Percentiles rank a stretch among this genome's conserved stretches.
phyloP scores from a whole-genome alignment of 495 filamentous ascomycete species.

The Pyrenula aspistea region DNA sequence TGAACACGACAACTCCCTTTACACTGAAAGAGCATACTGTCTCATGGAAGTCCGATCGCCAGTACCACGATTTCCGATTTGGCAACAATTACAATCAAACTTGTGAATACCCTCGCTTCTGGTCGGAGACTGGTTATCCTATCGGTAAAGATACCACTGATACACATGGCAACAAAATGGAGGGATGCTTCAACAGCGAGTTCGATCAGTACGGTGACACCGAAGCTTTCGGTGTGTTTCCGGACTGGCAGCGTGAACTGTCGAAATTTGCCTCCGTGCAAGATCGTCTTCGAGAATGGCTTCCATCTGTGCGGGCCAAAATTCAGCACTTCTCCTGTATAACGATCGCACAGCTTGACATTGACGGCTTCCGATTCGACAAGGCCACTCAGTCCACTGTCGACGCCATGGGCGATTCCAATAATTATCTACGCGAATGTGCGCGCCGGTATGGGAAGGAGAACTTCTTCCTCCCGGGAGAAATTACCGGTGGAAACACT shows the following conservation, averaged over 20 bases:
- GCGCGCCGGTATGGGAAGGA: constrained; percentile 43
- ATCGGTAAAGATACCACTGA: constrained; percentile 32
- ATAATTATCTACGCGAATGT: constrained; percentile 40
- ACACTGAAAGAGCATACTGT: constrained; percentile 41
- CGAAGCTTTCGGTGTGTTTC: constrained; percentile 55
- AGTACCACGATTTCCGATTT: constrained; percentile 53
- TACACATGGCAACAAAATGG: constrained; percentile 23
- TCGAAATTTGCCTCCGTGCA: constrained; percentile 67
- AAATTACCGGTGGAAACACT: constrained; percentile 52
- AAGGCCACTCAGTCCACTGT: constrained; percentile 56
- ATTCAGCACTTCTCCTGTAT: constrained; percentile 56
- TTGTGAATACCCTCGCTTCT: constrained; percentile 56
- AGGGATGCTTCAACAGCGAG: constrained; percentile 57
- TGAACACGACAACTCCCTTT: constrained; percentile 57
- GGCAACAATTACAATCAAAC: constrained; percentile 43
- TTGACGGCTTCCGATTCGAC: constrained; percentile 60
- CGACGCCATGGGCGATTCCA: constrained; percentile 45
- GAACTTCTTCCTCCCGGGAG: constrained; percentile 54
- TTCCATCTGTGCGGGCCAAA: constrained; percentile 44
- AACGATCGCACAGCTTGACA: constrained; percentile 49
- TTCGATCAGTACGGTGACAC: constrained; percentile 62
- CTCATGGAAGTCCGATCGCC: constrained; percentile 43
- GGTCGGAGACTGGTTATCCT: constrained; percentile 47
- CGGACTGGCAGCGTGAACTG: constrained; percentile 56
- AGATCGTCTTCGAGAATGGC: constrained; percentile 63